Base-by-base conservation (phyloP, 176 grass and related monocot genomes). In the Pontederia crassipes region DNA sequence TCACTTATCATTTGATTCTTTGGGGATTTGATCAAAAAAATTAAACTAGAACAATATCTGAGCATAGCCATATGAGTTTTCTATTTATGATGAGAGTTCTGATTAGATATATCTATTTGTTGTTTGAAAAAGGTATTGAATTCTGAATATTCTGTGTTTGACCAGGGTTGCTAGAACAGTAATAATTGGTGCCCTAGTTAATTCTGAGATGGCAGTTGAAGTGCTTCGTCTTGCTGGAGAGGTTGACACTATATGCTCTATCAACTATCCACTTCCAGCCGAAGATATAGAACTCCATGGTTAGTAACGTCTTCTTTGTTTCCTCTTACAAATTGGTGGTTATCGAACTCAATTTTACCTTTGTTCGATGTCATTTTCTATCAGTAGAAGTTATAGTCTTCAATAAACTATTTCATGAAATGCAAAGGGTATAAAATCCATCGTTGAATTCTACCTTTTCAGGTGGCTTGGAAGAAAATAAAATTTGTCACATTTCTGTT, bases 111-210 rank as follows among this genome's bases (percentile, higher is more conserved):
- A 56, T 17, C 28, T 69, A 48, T 48, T 28, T 65, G 27, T 10
- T 46, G 14, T 28, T 24, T 52, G 50, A 48, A 48, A 54, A 48
- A 70, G 17, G 15, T 26, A 7, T 24, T 50, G 16, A 67, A 17
- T 9, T 28, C 28, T 58, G 12, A 62, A 55, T 58, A 24, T 54
- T 67, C 28, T 4, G 18, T 54, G 12, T 18, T 57, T 24, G 49
- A 72, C 57, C 78, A 97, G 87, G 84, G 68, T 92, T 71, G 93
- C 87, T 35, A 88, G 86, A 82, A 88, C 87, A 4, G 87, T 97
- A 46, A 90, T 97, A 81, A 85, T 88, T 68, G 81, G 87, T 64
- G 88, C 79, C n/a, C 59, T 91, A 66, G 59, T 4, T 68, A 81
- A 85, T 74, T 80, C 69, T 62, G 69, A 81, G 50, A 82, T 80